These are phyloP conservation scores for Rubia tinctorum DNA, from an alignment of 305 asterid species.

Conservation along the genomic window DNA sequence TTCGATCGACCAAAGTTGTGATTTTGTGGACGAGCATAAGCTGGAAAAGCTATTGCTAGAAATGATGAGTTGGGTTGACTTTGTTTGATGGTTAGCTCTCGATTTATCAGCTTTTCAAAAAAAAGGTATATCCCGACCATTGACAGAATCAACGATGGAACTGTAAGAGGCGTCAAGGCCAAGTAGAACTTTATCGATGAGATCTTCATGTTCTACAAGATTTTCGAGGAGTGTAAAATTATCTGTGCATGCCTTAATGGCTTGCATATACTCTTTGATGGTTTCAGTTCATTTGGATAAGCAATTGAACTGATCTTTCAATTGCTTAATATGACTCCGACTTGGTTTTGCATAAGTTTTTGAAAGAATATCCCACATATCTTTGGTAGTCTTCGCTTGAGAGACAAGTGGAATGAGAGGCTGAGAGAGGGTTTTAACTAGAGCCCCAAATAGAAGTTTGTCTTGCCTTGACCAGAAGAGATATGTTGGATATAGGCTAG, in stretches of 20 bases:
- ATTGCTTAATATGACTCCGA: constrained; percentile 6
- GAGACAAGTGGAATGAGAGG: not conserved
- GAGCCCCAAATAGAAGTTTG: too few relatives aligned
- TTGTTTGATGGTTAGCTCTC: not conserved
- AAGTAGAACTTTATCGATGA: not conserved
- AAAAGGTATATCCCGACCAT: not conserved
- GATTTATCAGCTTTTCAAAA: constrained; percentile 11
- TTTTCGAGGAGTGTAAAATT: not conserved
- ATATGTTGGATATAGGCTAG: too few relatives aligned
- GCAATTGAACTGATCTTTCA: not conserved
- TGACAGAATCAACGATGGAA: not conserved
- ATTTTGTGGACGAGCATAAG: not conserved
- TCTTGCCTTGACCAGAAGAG: too few relatives aligned
- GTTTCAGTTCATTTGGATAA: not conserved
- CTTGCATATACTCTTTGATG: not conserved
- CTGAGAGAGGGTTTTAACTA: too few relatives aligned
- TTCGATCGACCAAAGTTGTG: too few relatives aligned
- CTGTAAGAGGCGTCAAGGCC: too few relatives aligned
- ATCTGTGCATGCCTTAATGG: not conserved
- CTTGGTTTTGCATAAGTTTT: constrained; percentile 10
- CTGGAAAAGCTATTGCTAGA: not conserved
- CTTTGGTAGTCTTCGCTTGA: too few relatives aligned
- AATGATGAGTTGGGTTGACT: not conserved
- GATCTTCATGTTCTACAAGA: not conserved
- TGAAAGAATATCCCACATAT: not conserved